Percentiles rank a stretch among this genome's conserved stretches.
phyloP scores from a whole-genome alignment of 768 basidiomycete species.

The Ramaria sp. region DNA sequence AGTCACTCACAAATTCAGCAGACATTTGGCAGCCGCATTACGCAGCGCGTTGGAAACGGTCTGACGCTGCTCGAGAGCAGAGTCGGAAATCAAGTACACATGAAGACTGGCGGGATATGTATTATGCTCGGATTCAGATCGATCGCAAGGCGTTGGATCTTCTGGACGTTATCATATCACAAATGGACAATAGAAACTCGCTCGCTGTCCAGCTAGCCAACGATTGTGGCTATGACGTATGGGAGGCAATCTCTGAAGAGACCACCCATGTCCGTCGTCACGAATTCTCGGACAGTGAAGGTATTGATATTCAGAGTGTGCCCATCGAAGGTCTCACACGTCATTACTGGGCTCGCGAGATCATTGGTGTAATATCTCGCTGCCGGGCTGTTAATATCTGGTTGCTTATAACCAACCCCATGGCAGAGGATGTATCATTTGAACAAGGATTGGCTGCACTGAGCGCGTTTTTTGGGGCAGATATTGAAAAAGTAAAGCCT shows the following conservation, averaged over 20 bases:
- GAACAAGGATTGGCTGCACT: slow-evolving; percentile 38
- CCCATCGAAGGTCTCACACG: slow-evolving; percentile 27
- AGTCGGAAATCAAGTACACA: slow-evolving; percentile 19
- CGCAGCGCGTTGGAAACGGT: slow-evolving; percentile 34
- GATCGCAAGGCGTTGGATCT: slow-evolving; percentile 32
- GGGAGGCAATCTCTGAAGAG: slow-evolving; percentile 40
- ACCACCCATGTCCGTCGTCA: slow-evolving; percentile 19
- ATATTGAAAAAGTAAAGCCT: slow-evolving; percentile 31
- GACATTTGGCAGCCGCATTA: slow-evolving; percentile 47
- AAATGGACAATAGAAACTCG: slow-evolving; percentile 24
- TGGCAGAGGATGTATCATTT: slow-evolving; percentile 20
- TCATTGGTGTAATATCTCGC: slow-evolving; percentile 36
- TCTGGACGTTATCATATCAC: slow-evolving; percentile 31
- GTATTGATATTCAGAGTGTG: slow-evolving; percentile 1
- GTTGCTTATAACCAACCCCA: slow-evolving; percentile 15
- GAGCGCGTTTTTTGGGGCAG: slow-evolving; percentile 41
- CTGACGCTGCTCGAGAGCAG: slow-evolving; percentile 26
- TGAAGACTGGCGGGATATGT: slow-evolving; percentile 38
- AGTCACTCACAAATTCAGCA: not conserved
- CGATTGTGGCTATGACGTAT: slow-evolving; percentile 41
- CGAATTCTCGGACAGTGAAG: slow-evolving; percentile 14
- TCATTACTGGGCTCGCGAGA: slow-evolving; percentile 39
- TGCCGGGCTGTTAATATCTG: slow-evolving; percentile 30
- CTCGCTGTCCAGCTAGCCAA: slow-evolving; percentile 28
- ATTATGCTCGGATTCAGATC: slow-evolving; percentile 31